Evolutionary conservation across 2,329 filamentous ascomycete species (phyloP).

Genomic region (Cercospora berteroae): DNA sequence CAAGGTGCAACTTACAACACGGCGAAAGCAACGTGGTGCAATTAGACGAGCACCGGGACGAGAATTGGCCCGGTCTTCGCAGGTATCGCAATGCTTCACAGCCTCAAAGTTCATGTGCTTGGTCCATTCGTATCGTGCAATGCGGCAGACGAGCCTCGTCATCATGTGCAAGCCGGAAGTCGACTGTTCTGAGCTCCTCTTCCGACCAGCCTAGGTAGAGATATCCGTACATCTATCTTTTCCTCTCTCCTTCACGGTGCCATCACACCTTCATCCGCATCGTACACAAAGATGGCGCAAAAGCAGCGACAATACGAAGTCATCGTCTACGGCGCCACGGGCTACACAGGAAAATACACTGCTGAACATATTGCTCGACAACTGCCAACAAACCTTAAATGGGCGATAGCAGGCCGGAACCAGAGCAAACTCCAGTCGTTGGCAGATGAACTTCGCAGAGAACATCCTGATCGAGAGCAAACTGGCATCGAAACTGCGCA

Average conservation of each 20-base stretch:
- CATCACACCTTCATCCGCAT: background rate
- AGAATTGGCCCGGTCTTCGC: background rate
- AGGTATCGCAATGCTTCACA: background rate
- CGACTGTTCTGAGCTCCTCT: slow-evolving; percentile 13
- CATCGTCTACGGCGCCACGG: slow-evolving; percentile 66
- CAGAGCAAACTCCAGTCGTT: slow-evolving; percentile 68
- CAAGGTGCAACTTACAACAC: background rate
- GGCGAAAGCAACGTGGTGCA: background rate
- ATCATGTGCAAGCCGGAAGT: slow-evolving; percentile 10
- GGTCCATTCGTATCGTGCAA: background rate
- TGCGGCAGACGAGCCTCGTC: slow-evolving; percentile 2
- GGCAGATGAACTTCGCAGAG: slow-evolving; percentile 61
- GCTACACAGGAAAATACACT: slow-evolving; percentile 78
- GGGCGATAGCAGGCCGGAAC: slow-evolving; percentile 86
- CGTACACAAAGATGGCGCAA: slow-evolving; percentile 40
- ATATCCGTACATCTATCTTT: slow-evolving; percentile 1
- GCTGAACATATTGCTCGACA: slow-evolving; percentile 71
- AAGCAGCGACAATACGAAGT: slow-evolving; percentile 59
- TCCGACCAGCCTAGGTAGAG: slow-evolving; percentile 19
- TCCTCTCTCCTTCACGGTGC: background rate
- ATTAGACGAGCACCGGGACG: background rate
- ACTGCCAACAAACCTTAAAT: slow-evolving; percentile 74
- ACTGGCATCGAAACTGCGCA: slow-evolving; percentile 60
- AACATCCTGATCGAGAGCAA: slow-evolving; percentile 67
- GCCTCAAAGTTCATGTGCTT: background rate